Evolutionary conservation across 108 stramenopile genomes (phyloP), one percentile per base, ranked within the genome.

Genomic region (Mayamaea pseudoterrestris): DNA sequence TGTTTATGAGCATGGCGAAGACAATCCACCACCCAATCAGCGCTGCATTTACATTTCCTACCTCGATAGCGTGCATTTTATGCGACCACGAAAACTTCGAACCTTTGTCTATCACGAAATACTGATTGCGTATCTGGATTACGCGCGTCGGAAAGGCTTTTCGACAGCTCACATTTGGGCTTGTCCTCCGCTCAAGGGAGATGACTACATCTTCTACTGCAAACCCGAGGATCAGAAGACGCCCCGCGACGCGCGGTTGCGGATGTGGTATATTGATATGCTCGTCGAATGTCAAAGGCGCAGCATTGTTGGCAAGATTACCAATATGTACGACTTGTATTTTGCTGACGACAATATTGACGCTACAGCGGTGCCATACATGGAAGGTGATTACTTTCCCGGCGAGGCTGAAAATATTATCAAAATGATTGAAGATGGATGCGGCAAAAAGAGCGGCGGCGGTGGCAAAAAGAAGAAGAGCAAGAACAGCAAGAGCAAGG

Each of bases 161-260:
- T 60, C 74, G 25, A 83, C 86, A 32, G 90, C 94, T 21, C 91
- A 96, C 60, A 94, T 99, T 30, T 99, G 98, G 98, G 94, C 96
- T 25, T 99, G 98, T 56, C 98, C 98, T 8, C 98, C 98, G 13
- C 75, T 95, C 43, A 90, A 93, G 41, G 95, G 98, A 30, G 94
- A 97, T 61, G 93, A 97, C 57, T 99, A 95, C 71, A 97, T 99
- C 59, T 89, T 99, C 67, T 96, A 93, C 60, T 94, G 95, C 46
- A 97, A 97, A 57, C 96, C 96, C 26, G 80, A 88, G 42, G 95
- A 97, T 60, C 96, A 99, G 65, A 93, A 92, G 44, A 99, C 95
- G 17, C 96, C 96, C 2, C 69, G 83, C 25, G 80, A 89, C 35
- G 82, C 78, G 9, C 68, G 93, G 36, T 68, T 99, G 44, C 68